Evolutionary conservation across 1,284 basidiomycete genomes (phyloP), one percentile per base, ranked within the genome.

Genomic region (Mycena sp.): DNA sequence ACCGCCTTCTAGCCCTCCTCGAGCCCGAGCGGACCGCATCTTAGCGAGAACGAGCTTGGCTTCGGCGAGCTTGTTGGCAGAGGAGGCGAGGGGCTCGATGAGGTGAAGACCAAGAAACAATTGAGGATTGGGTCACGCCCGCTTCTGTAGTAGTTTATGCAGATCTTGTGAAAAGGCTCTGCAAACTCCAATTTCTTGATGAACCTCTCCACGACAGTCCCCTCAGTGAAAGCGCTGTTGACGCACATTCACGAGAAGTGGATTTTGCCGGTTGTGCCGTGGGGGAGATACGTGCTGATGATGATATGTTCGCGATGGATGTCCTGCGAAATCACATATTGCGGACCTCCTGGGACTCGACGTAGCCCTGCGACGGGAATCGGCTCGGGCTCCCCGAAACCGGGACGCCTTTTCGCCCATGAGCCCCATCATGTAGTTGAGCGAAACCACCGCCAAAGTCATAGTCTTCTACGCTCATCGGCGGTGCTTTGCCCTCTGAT

Each of bases 221-320:
- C 44, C 17, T 48, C 58, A 16, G 29, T 48, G 3, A 49, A 37
- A 25, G 25, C 25, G 9, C 19, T 26, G 41, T 58, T 28, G 26
- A 61, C 44, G 4, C 52, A 57, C 7, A 67, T 19, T 57, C 61
- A 67, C 32, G 63, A 14, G 43, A 63, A 67, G 25, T 67, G 57
- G 23, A 63, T 44, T n/a, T 57, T 52, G 2, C 56, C 64, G n/a
- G 26, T 40, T 6, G 29, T 35, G 5, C 64, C 64, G 25, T 57
- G 41, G n/a, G 65, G 65, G 19, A 67, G 38, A 43, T 59, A 63
- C n/a, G 53, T 48, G 3, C 61, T 61, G 14, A 58, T 37, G 21
- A 67, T 49, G 17, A 41, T 21, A 29, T 67, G 65, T 38, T 67
- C 61, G 7, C 28, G 41, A 21, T 67, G 65, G 17, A 63, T 56